Evolutionary conservation across 495 filamentous ascomycete genomes (phyloP), one percentile per base, ranked within the genome.

Genomic region (Xylaria flabelliformis): DNA sequence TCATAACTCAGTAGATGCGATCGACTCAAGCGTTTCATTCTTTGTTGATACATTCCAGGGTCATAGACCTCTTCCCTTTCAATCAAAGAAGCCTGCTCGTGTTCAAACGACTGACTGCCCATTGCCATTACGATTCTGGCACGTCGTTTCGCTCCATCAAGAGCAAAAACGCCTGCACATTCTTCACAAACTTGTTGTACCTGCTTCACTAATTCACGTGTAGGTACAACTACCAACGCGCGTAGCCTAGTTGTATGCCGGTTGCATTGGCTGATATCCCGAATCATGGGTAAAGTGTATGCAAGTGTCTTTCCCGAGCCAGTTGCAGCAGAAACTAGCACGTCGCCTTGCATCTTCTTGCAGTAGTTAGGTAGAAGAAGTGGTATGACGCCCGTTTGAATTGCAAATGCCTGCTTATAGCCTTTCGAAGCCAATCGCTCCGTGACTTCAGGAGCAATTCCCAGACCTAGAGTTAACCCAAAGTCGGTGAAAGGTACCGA

Each of bases 281-380:
- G 89, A 19, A 97, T 82, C 74, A 98, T 88, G 0, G 95, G 95
- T n/a, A 98, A 83, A 1, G 94, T 86, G 73, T 98, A 98, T 6
- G 95, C 91, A 3, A 98, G 82, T 0, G 95, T 98, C 78, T 98
- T 98, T 59, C 95, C 95, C 0, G 95, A 98, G 5, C 95, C 95
- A 1, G 95, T 98, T 4, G 93, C 89, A 0, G 95, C 95, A 26
- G 94, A 94, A 19, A 98, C 88, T 64, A 96, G 92, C 8, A 98
- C 72, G 81, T 98, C 95, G 3, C 93, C 92, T 3, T 85, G 80
- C 68, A 88, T 85, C 19, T 80, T 83, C 53, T 87, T 79, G 19
- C 80, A 78, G 0, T 87, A 87, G 17, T 76, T 74, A 9, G 91
- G 88, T 0, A 95, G 81, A 4, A 98, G 86, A 39, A 97, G 82